phyloP scores from a whole-genome alignment of 306 rosid species.

The Fragaria ananassa region DNA sequence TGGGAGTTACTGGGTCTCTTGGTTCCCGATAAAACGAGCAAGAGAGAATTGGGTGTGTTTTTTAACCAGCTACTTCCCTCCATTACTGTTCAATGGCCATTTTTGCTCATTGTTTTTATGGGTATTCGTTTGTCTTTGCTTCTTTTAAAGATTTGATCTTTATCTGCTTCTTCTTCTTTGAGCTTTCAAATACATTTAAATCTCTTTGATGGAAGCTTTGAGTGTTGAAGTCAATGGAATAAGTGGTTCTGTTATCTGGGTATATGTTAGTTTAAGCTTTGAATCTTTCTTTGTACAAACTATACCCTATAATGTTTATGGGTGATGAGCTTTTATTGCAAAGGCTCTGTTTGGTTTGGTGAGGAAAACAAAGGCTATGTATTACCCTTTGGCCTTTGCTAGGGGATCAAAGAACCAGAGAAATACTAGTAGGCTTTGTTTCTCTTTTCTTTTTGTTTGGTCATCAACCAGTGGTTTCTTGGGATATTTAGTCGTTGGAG shows the following conservation, averaged over 20 bases:
- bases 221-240: slow-evolving; percentile 15
- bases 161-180: slow-evolving; percentile 17
- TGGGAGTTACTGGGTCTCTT: slow-evolving; percentile 34
- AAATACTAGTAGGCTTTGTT: neutral
- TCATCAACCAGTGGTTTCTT: slow-evolving; percentile 12
- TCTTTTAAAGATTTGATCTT: slow-evolving; percentile 11
- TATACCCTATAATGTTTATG: neutral
- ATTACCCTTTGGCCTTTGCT: neutral
- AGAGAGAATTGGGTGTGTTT: slow-evolving; percentile 14
- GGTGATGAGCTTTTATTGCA: neutral
- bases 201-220: slow-evolving; percentile 7
- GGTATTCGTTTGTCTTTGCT: slow-evolving; percentile 4
- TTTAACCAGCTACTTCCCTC: slow-evolving; percentile 15
- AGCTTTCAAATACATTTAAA: slow-evolving; percentile 1
- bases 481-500: neutral
- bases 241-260: slow-evolving; percentile 29
- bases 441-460: slow-evolving; percentile 11
- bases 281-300: neutral
- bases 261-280: slow-evolving; percentile 29
- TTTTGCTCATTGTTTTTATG: neutral
- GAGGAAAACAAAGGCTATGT: slow-evolving; percentile 7
- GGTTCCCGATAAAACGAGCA: slow-evolving; percentile 35
- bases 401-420: neutral
- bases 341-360: slow-evolving; percentile 15
- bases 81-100: neutral